Conservation (phyloP, 805 yeast species). For the Alloascoidea hylecoeti region DNA sequence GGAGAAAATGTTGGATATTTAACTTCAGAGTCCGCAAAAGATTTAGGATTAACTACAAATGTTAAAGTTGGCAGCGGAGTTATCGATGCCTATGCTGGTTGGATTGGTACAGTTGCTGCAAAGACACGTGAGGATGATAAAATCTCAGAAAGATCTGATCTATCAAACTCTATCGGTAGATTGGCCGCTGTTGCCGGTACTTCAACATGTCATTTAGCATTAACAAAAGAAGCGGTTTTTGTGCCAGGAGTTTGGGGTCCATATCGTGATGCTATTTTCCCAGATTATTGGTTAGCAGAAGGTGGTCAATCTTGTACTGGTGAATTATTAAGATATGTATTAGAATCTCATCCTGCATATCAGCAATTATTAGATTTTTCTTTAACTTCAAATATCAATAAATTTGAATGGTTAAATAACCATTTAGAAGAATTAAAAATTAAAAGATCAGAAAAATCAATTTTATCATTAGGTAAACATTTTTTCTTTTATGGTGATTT, state of each 20-base stretch:
- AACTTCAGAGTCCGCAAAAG: slow-evolving; percentile 51
- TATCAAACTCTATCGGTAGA: slow-evolving; percentile 33
- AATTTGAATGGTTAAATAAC: slow-evolving; percentile 73
- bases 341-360: slow-evolving; percentile 82
- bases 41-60: slow-evolving; percentile 66
- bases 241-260: slow-evolving; percentile 99
- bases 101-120: slow-evolving; percentile 98
- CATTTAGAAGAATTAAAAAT: slow-evolving; percentile 52
- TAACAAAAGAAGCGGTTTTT: slow-evolving; percentile 73
- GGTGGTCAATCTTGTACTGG: slow-evolving; percentile 99
- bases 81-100: slow-evolving; percentile 96
- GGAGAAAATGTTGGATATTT: slow-evolving; percentile 83
- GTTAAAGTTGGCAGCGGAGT: slow-evolving; percentile 92
- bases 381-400: slow-evolving; percentile 46
- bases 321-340: slow-evolving; percentile 77
- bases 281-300: slow-evolving; percentile 88
- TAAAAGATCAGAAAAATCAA: slow-evolving; percentile 47
- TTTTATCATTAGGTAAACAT: slow-evolving; percentile 71
- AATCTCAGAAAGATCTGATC: slow-evolving; percentile 3
- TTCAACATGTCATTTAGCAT: slow-evolving; percentile 88
- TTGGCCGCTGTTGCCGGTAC: slow-evolving; percentile 98
- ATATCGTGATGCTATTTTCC: slow-evolving; percentile 84
- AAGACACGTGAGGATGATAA: slow-evolving; percentile 36
- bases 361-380: slow-evolving; percentile 55
- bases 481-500: slow-evolving; percentile 90